These are phyloP conservation scores for Dichotomocladium elegans DNA, from an alignment of 371 early-diverging fungal genomes.

Conservation along the genomic window DNA sequence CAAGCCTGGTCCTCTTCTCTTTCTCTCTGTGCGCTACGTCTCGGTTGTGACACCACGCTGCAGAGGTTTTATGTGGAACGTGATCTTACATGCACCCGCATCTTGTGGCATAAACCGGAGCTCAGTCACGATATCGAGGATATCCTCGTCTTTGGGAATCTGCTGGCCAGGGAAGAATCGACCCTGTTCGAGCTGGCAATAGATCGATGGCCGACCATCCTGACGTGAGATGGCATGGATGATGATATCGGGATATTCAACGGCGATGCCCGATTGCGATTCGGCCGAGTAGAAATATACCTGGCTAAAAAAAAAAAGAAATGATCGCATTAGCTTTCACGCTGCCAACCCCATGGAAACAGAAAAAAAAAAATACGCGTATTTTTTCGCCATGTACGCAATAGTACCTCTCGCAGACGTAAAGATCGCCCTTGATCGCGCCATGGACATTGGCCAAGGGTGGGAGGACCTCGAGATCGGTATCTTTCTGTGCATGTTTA, in stretches of 20 bases:
- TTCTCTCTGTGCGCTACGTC: too few species aligned
- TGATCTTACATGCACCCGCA: slow-evolving; percentile 49
- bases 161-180: slow-evolving; percentile 38
- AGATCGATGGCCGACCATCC: slow-evolving; percentile 61
- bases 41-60: too few species aligned
- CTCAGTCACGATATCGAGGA: slow-evolving; percentile 57
- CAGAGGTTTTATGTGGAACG: too few species aligned
- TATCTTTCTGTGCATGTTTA: slow-evolving; percentile 31
- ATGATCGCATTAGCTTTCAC: too few species aligned
- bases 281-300: slow-evolving; percentile 52
- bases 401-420: slow-evolving; percentile 47
- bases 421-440: slow-evolving; percentile 27
- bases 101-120: slow-evolving; percentile 67
- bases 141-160: slow-evolving; percentile 50
- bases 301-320: slow-evolving; percentile 16
- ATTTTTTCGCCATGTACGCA: background rate
- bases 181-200: slow-evolving; percentile 67
- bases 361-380: background rate
- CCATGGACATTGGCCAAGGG: slow-evolving; percentile 32
- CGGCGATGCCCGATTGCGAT: slow-evolving; percentile 49
- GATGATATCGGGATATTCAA: slow-evolving; percentile 73
- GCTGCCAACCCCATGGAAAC: too few species aligned
- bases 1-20: background rate
- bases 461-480: slow-evolving; percentile 28
- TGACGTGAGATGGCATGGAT: slow-evolving; percentile 79